Evolutionary conservation across 2,329 filamentous ascomycete species (phyloP).

Genomic region (Davidsoniella eucalypti): DNA sequence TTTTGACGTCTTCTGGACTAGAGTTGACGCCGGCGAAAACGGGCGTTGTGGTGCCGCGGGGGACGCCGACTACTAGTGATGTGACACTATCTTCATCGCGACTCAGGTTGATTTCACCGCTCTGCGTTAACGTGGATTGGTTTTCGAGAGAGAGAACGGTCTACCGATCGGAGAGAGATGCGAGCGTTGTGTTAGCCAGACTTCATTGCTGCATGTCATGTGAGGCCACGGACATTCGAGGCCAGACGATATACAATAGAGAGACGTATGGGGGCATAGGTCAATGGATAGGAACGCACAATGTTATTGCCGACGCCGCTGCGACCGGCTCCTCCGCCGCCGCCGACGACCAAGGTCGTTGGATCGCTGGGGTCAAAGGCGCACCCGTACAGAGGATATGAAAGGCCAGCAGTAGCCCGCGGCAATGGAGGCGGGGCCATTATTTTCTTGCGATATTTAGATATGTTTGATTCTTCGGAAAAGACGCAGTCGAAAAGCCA

Average conservation of each 20-base stretch:
- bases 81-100: slow-evolving; percentile 80
- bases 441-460: not conserved
- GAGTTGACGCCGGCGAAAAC: slow-evolving; percentile 74
- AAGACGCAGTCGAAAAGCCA: not conserved
- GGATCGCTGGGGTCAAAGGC: slow-evolving; percentile 75
- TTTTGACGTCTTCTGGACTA: slow-evolving; percentile 50
- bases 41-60: slow-evolving; percentile 31
- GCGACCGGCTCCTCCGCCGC: slow-evolving; percentile 68
- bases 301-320: slow-evolving; percentile 81
- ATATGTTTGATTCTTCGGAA: not conserved
- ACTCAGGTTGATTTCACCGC: slow-evolving; percentile 60
- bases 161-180: slow-evolving; percentile 23
- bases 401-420: slow-evolving; percentile 47
- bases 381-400: slow-evolving; percentile 73
- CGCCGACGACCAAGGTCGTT: slow-evolving; percentile 62
- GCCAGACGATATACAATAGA: not conserved
- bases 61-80: slow-evolving; percentile 55
- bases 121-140: slow-evolving; percentile 44
- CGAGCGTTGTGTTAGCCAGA: not conserved
- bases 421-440: slow-evolving; percentile 26
- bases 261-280: not conserved
- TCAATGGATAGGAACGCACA: slow-evolving; percentile 29
- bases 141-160: slow-evolving; percentile 55
- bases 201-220: too few species aligned
- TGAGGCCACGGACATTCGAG: not conserved